These are phyloP conservation scores for Scenedesmus sp. DNA, from an alignment of 163 green algal genomes.

Conservation along the genomic window DNA sequence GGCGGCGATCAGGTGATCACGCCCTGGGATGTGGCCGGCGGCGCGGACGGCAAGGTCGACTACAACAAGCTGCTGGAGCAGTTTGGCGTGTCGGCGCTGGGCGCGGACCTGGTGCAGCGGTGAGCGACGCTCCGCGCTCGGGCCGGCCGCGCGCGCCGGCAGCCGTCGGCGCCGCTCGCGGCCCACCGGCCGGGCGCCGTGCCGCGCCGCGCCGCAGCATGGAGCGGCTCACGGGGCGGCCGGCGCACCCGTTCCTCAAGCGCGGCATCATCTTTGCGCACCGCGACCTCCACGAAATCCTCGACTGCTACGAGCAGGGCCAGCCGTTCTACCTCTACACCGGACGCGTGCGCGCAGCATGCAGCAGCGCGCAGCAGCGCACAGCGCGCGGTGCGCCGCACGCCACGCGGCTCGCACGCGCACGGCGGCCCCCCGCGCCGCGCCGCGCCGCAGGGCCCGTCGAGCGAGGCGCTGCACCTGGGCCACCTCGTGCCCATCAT, in stretches of 20 bases:
- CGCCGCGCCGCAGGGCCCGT: conserved; percentile 94
- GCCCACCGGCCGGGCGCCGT: neutral
- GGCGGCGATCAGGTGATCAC: conserved; percentile 86
- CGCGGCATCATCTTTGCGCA: conserved; percentile 97
- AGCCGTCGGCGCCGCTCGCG: neutral
- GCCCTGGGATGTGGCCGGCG: conserved; percentile 92
- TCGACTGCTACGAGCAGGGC: conserved; percentile 94
- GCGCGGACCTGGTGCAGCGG: conserved; percentile 75
- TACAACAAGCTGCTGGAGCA: conserved; percentile 92
- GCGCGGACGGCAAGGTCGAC: conserved; percentile 89
- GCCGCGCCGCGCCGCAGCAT: conserved; percentile 66
- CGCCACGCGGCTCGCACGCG: too few species aligned
- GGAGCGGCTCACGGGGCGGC: conserved; percentile 84
- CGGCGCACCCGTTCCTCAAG: conserved; percentile 94
- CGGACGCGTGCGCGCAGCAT: conserved; percentile 63
- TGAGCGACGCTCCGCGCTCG: conserved; percentile 45
- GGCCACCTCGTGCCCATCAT: conserved; percentile 99
- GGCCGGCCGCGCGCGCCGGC: too few species aligned
- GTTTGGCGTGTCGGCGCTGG: conserved; percentile 90
- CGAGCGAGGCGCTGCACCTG: conserved; percentile 96
- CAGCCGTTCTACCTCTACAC: conserved; percentile 99
- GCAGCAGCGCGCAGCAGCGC: too few species aligned
- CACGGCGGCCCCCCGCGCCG: neutral
- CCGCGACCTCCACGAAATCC: conserved; percentile 88
- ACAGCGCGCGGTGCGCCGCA: too few species aligned